Conservation (phyloP, 2,329 filamentous ascomycete species). For the Geosmithia morbida region DNA sequence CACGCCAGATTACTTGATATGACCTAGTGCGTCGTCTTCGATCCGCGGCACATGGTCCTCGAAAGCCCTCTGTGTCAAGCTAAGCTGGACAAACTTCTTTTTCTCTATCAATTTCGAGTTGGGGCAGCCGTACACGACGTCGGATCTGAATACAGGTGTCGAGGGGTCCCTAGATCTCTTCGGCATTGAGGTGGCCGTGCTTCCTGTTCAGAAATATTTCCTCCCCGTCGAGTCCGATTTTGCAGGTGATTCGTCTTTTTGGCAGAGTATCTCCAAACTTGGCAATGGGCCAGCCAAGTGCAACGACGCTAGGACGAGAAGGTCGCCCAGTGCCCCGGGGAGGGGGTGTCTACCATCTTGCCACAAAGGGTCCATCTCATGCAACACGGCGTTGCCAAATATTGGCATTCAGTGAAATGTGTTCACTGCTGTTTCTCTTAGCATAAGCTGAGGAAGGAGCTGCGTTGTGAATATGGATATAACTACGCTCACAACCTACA, state of each 20-base stretch:
- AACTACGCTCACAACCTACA: neutral
- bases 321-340: too few species aligned
- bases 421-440: neutral
- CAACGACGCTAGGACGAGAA: neutral
- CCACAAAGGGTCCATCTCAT: constrained; percentile 58
- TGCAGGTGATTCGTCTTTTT: constrained; percentile 34
- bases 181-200: constrained; percentile 34
- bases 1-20: constrained; percentile 38
- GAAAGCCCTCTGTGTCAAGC: constrained; percentile 50
- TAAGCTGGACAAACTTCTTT: constrained; percentile 69
- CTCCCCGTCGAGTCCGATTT: constrained; percentile 34
- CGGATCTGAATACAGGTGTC: constrained; percentile 53
- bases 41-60: constrained; percentile 57
- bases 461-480: neutral
- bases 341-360: constrained; percentile 38
- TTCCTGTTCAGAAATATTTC: constrained; percentile 43
- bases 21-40: constrained; percentile 51
- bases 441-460: neutral
- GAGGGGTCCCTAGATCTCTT: constrained; percentile 38
- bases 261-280: constrained; percentile 37
- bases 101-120: constrained; percentile 81
- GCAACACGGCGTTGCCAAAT: constrained; percentile 55
- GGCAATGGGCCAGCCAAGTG: neutral
- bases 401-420: constrained; percentile 44
- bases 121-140: constrained; percentile 74